phyloP scores from a whole-genome alignment of 768 basidiomycete species.

The Lepiota brunneoincarnata region DNA sequence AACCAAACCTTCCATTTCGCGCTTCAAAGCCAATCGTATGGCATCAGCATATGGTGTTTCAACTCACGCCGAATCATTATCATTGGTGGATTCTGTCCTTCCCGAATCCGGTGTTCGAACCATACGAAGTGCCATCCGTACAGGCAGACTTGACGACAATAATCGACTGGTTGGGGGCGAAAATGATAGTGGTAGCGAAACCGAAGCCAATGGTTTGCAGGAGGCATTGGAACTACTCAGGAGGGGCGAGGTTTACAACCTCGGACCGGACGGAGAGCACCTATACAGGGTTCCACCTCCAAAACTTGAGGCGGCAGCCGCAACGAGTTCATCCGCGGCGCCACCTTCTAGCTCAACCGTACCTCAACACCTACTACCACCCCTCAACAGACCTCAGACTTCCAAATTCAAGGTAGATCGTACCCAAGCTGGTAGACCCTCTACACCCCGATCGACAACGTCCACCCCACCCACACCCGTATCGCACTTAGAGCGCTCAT shows the following conservation, averaged over 20 bases:
- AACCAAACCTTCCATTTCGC: conserved; percentile 54
- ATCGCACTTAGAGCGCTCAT: conserved; percentile 20
- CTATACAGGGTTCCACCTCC: conserved; percentile 23
- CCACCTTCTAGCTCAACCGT: neutral
- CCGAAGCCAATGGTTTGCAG: conserved; percentile 46
- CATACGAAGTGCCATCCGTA: conserved; percentile 48
- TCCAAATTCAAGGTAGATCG: conserved; percentile 52
- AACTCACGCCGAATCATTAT: conserved; percentile 27
- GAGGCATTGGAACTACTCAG: conserved; percentile 51
- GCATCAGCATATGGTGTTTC: conserved; percentile 47
- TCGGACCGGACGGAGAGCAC: conserved; percentile 43
- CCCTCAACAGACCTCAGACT: conserved; percentile 33
- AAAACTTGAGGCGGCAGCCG: neutral
- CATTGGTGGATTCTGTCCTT: conserved; percentile 40
- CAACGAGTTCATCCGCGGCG: neutral
- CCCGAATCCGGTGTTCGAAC: conserved; percentile 45
- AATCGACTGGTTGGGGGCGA: conserved; percentile 49
- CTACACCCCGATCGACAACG: conserved; percentile 8
- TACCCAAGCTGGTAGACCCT: conserved; percentile 26
- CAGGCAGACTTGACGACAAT: conserved; percentile 53
- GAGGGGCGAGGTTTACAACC: conserved; percentile 51
- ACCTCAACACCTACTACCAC: conserved; percentile 18
- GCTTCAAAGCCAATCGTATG: conserved; percentile 61
- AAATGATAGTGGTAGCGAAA: conserved; percentile 55
- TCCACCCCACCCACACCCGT: conserved; percentile 5